A percentile compares a stretch with the other conserved stretches of the same genome.
Evolutionary conservation across 2,329 filamentous ascomycete species (phyloP).

Genomic region (Blastomyces percursus): DNA sequence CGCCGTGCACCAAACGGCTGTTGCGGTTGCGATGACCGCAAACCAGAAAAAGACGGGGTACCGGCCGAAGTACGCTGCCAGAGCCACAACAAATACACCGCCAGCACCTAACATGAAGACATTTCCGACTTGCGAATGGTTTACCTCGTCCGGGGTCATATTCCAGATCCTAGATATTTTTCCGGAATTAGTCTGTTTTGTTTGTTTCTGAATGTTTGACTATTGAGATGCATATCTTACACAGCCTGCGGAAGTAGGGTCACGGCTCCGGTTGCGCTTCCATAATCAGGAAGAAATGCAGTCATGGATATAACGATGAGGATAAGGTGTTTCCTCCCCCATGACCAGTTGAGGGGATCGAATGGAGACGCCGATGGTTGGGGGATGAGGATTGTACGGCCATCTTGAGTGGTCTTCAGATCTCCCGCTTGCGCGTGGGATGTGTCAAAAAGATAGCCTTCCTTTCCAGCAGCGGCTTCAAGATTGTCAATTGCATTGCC

Average conservation of each 20-base stretch:
- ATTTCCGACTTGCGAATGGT: slow-evolving; percentile 33
- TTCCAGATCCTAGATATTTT: slow-evolving; percentile 22
- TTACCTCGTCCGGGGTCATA: slow-evolving; percentile 29
- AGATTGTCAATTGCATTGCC: not conserved
- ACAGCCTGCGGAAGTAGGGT: slow-evolving; percentile 31
- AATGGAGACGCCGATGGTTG: slow-evolving; percentile 28
- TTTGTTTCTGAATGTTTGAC: not conserved
- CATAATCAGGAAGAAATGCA: slow-evolving; percentile 35
- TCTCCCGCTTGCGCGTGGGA: slow-evolving; percentile 14
- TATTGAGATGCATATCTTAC: slow-evolving; percentile 13
- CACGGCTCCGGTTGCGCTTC: slow-evolving; percentile 32
- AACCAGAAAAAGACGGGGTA: slow-evolving; percentile 36
- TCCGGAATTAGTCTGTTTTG: not conserved
- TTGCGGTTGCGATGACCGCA: slow-evolving; percentile 26
- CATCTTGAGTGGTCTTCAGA: slow-evolving; percentile 25
- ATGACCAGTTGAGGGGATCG: slow-evolving; percentile 31
- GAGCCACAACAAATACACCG: slow-evolving; percentile 32
- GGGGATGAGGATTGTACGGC: slow-evolving; percentile 28
- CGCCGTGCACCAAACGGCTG: slow-evolving; percentile 31
- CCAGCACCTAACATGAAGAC: slow-evolving; percentile 37
- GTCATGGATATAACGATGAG: slow-evolving; percentile 30
- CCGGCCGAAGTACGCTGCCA: slow-evolving; percentile 36
- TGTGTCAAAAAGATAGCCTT: slow-evolving; percentile 27
- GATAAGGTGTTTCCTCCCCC: slow-evolving; percentile 25
- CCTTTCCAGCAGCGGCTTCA: slow-evolving; percentile 5